These are phyloP conservation scores for Sinapis alba DNA, from an alignment of 441 rosid species.

Conservation along the genomic window DNA sequence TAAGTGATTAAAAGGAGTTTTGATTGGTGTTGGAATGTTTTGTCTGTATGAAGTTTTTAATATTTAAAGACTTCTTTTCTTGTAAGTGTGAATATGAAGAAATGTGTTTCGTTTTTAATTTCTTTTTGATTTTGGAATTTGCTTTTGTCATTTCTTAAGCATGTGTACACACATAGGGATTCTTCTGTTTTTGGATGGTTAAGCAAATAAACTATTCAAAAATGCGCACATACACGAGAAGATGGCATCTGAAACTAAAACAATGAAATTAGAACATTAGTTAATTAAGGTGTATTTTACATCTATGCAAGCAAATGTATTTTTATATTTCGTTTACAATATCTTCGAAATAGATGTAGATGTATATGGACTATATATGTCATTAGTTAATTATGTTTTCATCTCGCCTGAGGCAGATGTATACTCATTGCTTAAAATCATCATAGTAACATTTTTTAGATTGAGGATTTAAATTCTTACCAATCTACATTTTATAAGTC, in stretches of 20 bases:
- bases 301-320: not conserved
- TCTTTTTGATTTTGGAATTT: slow-evolving; percentile 7
- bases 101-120: slow-evolving; percentile 1
- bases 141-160: slow-evolving; percentile 15
- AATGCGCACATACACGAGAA: slow-evolving; percentile 35
- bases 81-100: slow-evolving; percentile 31
- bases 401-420: not conserved
- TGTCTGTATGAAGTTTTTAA: slow-evolving; percentile 16
- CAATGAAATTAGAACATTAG: not conserved
- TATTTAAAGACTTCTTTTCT: not conserved
- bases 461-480: not conserved
- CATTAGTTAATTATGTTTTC: no score
- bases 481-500: not conserved
- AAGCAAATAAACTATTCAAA: slow-evolving; percentile 16
- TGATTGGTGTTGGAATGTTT: slow-evolving; percentile 18
- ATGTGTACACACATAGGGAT: slow-evolving; percentile 26
- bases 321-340: slow-evolving; percentile 10
- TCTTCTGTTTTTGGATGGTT: slow-evolving; percentile 20
- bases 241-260: slow-evolving; percentile 23
- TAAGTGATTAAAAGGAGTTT: slow-evolving; percentile 28
- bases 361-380: not conserved
- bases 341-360: slow-evolving; percentile 1
- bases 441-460: not conserved
- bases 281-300: not conserved
- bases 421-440: not conserved